A percentile compares a stretch with the other conserved stretches of the same genome.
These are phyloP conservation scores for Trichoderma simmonsii DNA, from an alignment of 2,329 filamentous ascomycete species.

Conservation along the genomic window DNA sequence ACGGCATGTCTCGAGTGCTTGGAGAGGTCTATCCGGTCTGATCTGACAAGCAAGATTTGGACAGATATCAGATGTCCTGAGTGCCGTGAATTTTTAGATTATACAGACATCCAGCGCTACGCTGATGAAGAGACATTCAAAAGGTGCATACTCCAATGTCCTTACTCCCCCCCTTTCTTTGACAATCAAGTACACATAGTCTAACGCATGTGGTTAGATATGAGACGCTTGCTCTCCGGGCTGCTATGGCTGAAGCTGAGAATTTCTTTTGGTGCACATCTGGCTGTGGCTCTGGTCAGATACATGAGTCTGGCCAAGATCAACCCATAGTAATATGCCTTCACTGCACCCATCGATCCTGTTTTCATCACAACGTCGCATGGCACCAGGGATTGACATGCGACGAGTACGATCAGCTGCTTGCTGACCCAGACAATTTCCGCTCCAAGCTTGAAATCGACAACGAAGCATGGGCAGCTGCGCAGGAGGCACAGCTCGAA, in stretches of 20 bases:
- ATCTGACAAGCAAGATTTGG: slow-evolving; percentile 37
- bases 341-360: slow-evolving; percentile 39
- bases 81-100: slow-evolving; percentile 43
- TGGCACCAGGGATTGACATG: slow-evolving; percentile 45
- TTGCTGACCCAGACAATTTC: slow-evolving; percentile 39
- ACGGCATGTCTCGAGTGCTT: slow-evolving; percentile 36
- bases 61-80: slow-evolving; percentile 51
- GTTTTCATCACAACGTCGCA: slow-evolving; percentile 40
- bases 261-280: slow-evolving; percentile 55
- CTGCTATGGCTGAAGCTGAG: slow-evolving; percentile 40
- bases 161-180: not conserved
- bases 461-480: slow-evolving; percentile 35
- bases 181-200: not conserved
- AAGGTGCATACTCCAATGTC: slow-evolving; percentile 30
- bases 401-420: slow-evolving; percentile 40
- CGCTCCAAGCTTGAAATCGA: slow-evolving; percentile 36
- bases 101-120: slow-evolving; percentile 44
- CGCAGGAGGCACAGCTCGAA: slow-evolving; percentile 47
- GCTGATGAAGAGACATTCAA: slow-evolving; percentile 44
- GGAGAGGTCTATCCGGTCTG: slow-evolving; percentile 33
- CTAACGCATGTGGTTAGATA: slow-evolving; percentile 31
- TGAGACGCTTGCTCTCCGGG: slow-evolving; percentile 42
- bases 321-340: slow-evolving; percentile 43
- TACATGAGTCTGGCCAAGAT: slow-evolving; percentile 41
- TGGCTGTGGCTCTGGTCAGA: slow-evolving; percentile 50